Percentiles rank a stretch among this genome's conserved stretches.
phyloP scores from a whole-genome alignment of 257 asterid genomes.

The Solanum phureja region DNA sequence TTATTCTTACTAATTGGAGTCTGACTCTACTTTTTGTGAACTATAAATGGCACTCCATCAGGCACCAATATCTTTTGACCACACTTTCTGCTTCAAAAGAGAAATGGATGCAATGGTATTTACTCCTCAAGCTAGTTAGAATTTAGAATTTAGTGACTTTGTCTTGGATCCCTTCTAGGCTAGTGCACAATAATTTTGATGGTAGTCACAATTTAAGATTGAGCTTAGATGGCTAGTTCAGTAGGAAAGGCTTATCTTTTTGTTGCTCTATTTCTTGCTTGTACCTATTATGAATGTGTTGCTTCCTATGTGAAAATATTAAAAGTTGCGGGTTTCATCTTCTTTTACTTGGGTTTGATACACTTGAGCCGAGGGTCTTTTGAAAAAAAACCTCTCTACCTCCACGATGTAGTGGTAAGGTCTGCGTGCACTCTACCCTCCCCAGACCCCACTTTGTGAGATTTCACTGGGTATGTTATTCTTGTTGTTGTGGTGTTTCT shows the following conservation, averaged over 20 bases:
- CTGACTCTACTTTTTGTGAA: background rate
- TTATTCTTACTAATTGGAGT: background rate
- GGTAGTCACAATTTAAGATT: background rate
- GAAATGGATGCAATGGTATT: background rate
- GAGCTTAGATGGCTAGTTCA: background rate
- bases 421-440: no score
- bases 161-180: background rate
- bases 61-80: background rate
- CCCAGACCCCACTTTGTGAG: background rate
- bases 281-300: background rate
- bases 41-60: background rate
- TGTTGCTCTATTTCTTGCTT: background rate
- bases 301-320: background rate
- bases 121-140: background rate
- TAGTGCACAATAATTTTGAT: background rate
- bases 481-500: background rate
- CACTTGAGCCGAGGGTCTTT: background rate
- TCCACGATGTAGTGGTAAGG: background rate
- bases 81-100: background rate
- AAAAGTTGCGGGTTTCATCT: background rate
- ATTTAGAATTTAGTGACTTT: background rate
- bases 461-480: background rate
- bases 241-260: background rate
- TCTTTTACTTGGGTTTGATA: background rate
- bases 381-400: background rate